phyloP scores from a whole-genome alignment of 768 basidiomycete species.

The Psilocybe cubensis region DNA sequence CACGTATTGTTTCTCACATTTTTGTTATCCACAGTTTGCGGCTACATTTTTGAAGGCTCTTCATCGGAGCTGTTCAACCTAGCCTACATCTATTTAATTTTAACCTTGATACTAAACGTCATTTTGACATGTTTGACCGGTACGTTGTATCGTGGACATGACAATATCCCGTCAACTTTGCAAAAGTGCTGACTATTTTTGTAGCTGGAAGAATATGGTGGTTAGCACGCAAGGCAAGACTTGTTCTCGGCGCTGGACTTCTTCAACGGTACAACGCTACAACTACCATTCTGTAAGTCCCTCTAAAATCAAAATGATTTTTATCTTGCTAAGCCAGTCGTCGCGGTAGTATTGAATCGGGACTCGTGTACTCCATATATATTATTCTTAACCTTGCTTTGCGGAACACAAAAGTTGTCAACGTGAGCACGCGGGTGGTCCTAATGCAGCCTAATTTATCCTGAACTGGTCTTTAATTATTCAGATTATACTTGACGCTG shows the following conservation, averaged over 20 bases:
- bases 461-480: not conserved
- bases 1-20: not conserved
- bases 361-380: conserved; percentile 39
- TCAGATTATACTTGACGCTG: conserved; percentile 25
- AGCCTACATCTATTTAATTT: conserved; percentile 35
- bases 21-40: conserved; percentile 20
- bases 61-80: conserved; percentile 18
- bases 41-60: conserved; percentile 24
- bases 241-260: conserved; percentile 28
- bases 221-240: conserved; percentile 28
- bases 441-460: not conserved
- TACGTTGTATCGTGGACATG: conserved; percentile 9
- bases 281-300: conserved; percentile 37
- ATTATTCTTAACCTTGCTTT: conserved; percentile 33
- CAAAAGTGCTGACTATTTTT: not conserved
- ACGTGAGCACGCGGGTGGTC: conserved; percentile 14
- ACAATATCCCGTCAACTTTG: not conserved
- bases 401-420: conserved; percentile 22
- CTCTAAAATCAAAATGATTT: not conserved
- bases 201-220: conserved; percentile 40
- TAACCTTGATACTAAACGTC: conserved; percentile 38
- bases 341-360: conserved; percentile 39
- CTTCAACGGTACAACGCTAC: conserved; percentile 35
- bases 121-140: conserved; percentile 37
- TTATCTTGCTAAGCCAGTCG: not conserved